Percentiles rank a stretch among this genome's conserved stretches.
These are phyloP conservation scores for Aristolochia contorta DNA, from an alignment of 164 flowering plant genomes.

Conservation along the genomic window DNA sequence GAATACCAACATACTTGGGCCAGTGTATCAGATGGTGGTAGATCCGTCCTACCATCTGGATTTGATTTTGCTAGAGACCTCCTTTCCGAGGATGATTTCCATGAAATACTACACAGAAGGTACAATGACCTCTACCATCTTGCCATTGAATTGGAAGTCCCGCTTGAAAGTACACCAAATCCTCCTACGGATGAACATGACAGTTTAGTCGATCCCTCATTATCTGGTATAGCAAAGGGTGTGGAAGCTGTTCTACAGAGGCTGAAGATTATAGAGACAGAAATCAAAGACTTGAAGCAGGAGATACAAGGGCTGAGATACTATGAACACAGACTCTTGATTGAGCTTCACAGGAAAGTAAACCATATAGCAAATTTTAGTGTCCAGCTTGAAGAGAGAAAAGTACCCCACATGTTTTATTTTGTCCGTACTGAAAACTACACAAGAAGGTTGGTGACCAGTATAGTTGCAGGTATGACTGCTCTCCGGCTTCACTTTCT, in stretches of 20 bases:
- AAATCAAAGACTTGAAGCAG: constrained; percentile 79
- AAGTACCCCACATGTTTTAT: constrained; percentile 89
- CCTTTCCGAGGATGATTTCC: constrained; percentile 81
- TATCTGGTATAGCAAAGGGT: constrained; percentile 85
- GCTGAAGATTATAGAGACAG: constrained; percentile 75
- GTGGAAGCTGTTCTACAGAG: constrained; percentile 78
- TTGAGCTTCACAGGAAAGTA: constrained; percentile 69
- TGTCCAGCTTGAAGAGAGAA: constrained; percentile 70
- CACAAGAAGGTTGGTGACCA: constrained; percentile 65
- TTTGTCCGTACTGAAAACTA: constrained; percentile 76
- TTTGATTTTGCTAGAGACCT: constrained; percentile 80
- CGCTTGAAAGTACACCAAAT: constrained; percentile 33
- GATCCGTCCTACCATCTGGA: constrained; percentile 40
- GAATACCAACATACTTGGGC: constrained; percentile 94
- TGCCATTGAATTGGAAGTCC: constrained; percentile 69
- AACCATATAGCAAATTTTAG: constrained; percentile 65
- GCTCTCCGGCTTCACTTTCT: constrained; percentile 85
- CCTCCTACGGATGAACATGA: constrained; percentile 21
- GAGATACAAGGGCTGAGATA: constrained; percentile 93
- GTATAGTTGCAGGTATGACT: constrained; percentile 66
- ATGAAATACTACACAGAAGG: constrained; percentile 71
- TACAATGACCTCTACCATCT: constrained; percentile 76
- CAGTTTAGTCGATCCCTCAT: constrained; percentile 49
- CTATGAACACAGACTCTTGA: constrained; percentile 67
- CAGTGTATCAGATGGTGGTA: constrained; percentile 59